Conservation (phyloP, 129 eudicot species). For the Dittrichia graveolens region DNA sequence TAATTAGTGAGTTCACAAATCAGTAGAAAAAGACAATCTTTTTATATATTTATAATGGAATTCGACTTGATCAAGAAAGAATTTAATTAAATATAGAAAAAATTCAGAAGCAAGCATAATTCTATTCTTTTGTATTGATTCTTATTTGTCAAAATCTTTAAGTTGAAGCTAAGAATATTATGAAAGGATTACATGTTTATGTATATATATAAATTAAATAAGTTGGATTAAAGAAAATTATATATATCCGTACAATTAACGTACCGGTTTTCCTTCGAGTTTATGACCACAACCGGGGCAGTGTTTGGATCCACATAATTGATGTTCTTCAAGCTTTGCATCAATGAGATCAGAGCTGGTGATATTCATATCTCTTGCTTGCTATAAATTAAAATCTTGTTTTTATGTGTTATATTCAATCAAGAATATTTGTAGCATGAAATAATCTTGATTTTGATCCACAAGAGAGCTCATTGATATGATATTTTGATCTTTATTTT, state of each 20-base stretch:
- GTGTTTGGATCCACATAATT: constrained; percentile 93
- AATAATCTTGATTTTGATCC: constrained; percentile 27
- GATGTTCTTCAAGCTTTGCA: constrained; percentile 97
- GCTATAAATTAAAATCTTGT: background rate
- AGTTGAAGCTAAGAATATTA: constrained; percentile 68
- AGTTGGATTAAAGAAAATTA: constrained; percentile 3
- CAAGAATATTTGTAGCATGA: constrained; percentile 25
- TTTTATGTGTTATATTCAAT: constrained; percentile 20
- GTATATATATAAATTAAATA: constrained; percentile 24
- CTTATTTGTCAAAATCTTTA: constrained; percentile 48
- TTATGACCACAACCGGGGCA: constrained; percentile 98
- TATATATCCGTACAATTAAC: constrained; percentile 23
- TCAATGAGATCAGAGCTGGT: constrained; percentile 92
- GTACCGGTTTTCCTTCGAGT: constrained; percentile 93
- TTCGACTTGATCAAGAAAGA: constrained; percentile 13
- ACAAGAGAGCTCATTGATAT: background rate
- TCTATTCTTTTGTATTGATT: constrained; percentile 54
- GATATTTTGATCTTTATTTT: constrained; percentile 8
- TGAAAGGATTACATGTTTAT: constrained; percentile 13
- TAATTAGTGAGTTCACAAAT: constrained; percentile 8
- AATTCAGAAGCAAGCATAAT: constrained; percentile 34
- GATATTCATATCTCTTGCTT: constrained; percentile 42
- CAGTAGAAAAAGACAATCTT: constrained; percentile 33
- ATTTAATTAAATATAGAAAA: constrained; percentile 17
- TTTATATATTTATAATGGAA: constrained; percentile 10